These are phyloP conservation scores for Porodaedalea pini DNA, from an alignment of 1,284 basidiomycete species.

Conservation along the genomic window DNA sequence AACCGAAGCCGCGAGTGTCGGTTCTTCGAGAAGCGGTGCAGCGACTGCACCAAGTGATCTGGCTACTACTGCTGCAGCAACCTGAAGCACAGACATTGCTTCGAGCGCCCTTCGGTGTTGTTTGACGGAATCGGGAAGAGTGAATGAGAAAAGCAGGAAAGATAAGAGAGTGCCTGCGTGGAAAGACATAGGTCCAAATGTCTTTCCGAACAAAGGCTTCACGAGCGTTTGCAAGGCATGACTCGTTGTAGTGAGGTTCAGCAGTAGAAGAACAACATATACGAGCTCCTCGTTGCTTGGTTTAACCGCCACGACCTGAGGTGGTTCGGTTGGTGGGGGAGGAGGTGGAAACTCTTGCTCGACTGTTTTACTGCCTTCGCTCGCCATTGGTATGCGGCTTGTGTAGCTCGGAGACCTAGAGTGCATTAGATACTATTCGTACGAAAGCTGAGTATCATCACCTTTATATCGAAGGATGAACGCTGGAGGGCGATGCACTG, in stretches of 20 bases:
- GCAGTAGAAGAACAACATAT: slow-evolving; percentile 1
- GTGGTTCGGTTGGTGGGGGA: background rate
- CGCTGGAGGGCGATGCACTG: too few species aligned
- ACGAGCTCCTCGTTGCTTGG: background rate
- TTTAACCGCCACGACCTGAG: background rate
- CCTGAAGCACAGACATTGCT: slow-evolving; percentile 4
- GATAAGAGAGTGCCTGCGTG: slow-evolving; percentile 4
- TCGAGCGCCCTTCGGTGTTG: slow-evolving; percentile 3
- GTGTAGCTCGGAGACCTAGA: too few species aligned
- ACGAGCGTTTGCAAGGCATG: slow-evolving; percentile 8
- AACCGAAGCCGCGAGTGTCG: background rate
- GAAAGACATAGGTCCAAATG: slow-evolving; percentile 9
- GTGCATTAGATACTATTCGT: too few species aligned
- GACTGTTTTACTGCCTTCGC: background rate
- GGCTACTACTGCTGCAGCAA: background rate
- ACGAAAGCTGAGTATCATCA: too few species aligned
- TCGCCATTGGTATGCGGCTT: too few species aligned
- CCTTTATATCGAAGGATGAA: too few species aligned
- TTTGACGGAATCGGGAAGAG: background rate
- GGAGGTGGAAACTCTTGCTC: background rate
- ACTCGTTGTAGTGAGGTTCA: background rate
- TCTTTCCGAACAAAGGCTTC: slow-evolving; percentile 13
- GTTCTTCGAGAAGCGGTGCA: slow-evolving; percentile 1
- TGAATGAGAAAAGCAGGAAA: slow-evolving; percentile 3
- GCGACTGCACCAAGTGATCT: slow-evolving; percentile 1